Evolutionary conservation across 1,139 yeast genomes (phyloP), one percentile per base, ranked within the genome.

Genomic region (Saccharomyces hybrid): DNA sequence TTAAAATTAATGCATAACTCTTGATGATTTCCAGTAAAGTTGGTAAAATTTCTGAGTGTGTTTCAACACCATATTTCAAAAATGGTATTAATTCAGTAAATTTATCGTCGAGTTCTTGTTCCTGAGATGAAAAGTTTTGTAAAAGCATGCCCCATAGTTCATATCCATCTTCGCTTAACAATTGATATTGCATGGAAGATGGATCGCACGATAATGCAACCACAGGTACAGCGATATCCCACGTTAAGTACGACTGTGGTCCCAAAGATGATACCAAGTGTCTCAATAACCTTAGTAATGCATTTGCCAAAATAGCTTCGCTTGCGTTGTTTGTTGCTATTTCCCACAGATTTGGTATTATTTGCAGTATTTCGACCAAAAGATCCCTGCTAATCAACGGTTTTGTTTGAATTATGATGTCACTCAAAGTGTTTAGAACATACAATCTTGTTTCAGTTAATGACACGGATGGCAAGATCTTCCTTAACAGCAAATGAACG

Each of bases 151-250:
- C 74, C 97, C 98, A 91, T 52, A 93, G 73, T 52, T 88, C 95
- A 64, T 82, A 82, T 0, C 96, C 97, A 69, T 93, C 99, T 65
- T 93, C 98, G 29, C 86, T 77, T 9, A 93, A 70, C 52, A 88
- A 75, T 2, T 84, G 75, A 60, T 84, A 84, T 54, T 77, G 75
- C 34, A 82, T 83, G 0, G 90, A 80, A 4, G 72, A 64, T 6
- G 83, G 83, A 59, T 89, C 84, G 60, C 96, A 84, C 46, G 85
- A 79, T 4, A 75, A 72, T 16, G 75, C 73, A 34, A 91, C 76
- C 54, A 88, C 75, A 1, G 96, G 95, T 14, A 88, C 62, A 0
- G 88, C 80, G 47, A 88, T 77, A 5, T 78, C 70, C 75, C 87
- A 83, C 19, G 91, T 80, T 48, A 77, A 74, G 9, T 69, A 62